phyloP scores from a whole-genome alignment of 495 filamentous ascomycete species.

The Xylaria grammica region DNA sequence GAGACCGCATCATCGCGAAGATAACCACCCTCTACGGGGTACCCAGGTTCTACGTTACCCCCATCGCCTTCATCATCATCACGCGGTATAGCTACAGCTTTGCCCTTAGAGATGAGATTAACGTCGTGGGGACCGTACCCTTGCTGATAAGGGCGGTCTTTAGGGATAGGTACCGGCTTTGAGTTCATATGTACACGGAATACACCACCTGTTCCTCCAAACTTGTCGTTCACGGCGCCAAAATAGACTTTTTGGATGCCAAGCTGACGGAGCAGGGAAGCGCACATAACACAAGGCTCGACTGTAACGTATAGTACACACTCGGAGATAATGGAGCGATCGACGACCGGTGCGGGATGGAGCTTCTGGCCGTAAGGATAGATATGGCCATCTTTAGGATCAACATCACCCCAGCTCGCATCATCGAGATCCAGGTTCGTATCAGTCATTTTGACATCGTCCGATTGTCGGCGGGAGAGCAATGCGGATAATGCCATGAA shows the following conservation, averaged over 20 bases:
- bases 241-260: conserved; percentile 84
- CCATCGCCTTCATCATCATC: conserved; percentile 44
- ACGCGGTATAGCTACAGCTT: conserved; percentile 22
- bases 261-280: conserved; percentile 85
- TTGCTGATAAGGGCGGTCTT: conserved; percentile 32
- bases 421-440: conserved; percentile 27
- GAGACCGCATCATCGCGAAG: conserved; percentile 89
- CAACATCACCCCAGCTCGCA: conserved; percentile 49
- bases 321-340: conserved; percentile 63
- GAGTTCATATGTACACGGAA: conserved; percentile 83
- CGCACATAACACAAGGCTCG: conserved; percentile 98
- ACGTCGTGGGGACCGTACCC: conserved; percentile 34
- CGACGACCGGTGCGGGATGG: conserved; percentile 47
- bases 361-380: conserved; percentile 58
- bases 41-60: conserved; percentile 68
- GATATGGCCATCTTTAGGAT: conserved; percentile 49
- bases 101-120: conserved; percentile 29
- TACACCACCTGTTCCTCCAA: conserved; percentile 93
- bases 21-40: conserved; percentile 79
- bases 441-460: conserved; percentile 15
- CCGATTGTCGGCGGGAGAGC: conserved; percentile 36
- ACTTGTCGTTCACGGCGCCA: conserved; percentile 94
- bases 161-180: conserved; percentile 29
- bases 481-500: conserved; percentile 79
- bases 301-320: conserved; percentile 94